Conservation (phyloP, 257 asterid species). For the Lavandula angustifolia region DNA sequence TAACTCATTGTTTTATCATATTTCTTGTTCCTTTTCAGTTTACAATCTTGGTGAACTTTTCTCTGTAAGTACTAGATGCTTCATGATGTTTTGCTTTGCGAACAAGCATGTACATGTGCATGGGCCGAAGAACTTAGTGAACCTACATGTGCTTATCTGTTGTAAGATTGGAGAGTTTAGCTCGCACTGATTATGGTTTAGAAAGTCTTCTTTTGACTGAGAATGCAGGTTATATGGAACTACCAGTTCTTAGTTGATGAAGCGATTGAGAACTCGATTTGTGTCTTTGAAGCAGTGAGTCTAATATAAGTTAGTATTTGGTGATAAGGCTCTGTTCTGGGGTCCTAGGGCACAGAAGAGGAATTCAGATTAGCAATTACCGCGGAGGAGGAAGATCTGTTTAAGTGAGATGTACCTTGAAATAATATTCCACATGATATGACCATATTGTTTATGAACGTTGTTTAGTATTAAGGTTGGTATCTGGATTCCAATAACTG, state of each 20-base stretch:
- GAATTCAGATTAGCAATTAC: slow-evolving; percentile 15
- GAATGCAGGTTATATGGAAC: slow-evolving; percentile 15
- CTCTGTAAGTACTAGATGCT: slow-evolving; percentile 1
- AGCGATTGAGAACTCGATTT: slow-evolving; percentile 14
- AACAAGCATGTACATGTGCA: background rate
- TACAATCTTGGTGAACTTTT: background rate
- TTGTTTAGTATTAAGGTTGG: background rate
- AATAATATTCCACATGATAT: background rate
- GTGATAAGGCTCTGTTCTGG: background rate
- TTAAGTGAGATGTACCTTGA: slow-evolving; percentile 1
- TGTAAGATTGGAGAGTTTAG: slow-evolving; percentile 18
- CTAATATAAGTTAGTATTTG: background rate
- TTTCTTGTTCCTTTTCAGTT: slow-evolving; percentile 10
- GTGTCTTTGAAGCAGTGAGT: slow-evolving; percentile 4
- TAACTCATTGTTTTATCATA: background rate
- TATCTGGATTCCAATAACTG: background rate
- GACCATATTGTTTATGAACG: background rate
- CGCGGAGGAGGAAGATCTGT: slow-evolving; percentile 3
- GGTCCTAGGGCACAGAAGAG: background rate
- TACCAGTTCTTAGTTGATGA: slow-evolving; percentile 5
- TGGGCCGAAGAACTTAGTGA: slow-evolving; percentile 20
- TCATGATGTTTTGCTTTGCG: slow-evolving; percentile 6
- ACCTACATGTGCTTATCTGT: slow-evolving; percentile 9
- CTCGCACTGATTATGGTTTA: slow-evolving; percentile 7
- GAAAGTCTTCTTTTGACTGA: background rate